Base-by-base conservation (phyloP, 371 early-diverging fungal species). In the Dinochytrium kinnereticum region DNA sequence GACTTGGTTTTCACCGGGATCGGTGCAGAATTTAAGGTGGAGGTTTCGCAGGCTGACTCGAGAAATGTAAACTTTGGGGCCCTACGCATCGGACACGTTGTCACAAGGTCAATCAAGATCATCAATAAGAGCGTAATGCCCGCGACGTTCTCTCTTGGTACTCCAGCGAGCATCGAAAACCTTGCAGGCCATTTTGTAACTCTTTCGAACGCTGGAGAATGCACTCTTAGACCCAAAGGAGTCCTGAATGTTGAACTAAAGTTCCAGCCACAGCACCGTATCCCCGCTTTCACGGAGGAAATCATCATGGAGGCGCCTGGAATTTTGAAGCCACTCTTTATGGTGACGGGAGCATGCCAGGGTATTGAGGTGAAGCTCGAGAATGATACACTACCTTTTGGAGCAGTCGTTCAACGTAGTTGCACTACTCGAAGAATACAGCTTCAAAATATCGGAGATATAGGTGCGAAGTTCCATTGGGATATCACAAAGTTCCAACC, bases 311-410 rank as follows among this genome's bases (percentile, higher is more conserved):
- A 86, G 37, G 78, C 74, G 1, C 74, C 75, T 3, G 86, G 87
- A 0, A 71, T 77, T 30, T 74, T 76, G 0, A 69, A 70, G 50
- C 81, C 81, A 24, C 73, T 88, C 24, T 78, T 78, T 15, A 39
- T 78, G n/a, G 72, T 88, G 2, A 70, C 78, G 2, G 88, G 87
- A 19, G 84, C 83, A 15, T 85, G 86, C 55, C 85, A 85, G 76
- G 88, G 88, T 7, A 85, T 84, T 33, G 88, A 86, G 36, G 81
- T 88, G 10, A 76, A 71, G 37, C 68, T 88, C 0, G 88, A 87
- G 65, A 86, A 82, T 38, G 84, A 84, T 53, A 82, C 80, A 24
- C 66, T 88, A 28, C 84, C 86, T 7, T 87, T 88, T 69, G 87
- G 88, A 17, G 85, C 87, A 1, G 86, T 88, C 28, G 85, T 86